phyloP scores from a whole-genome alignment of 192 early-diverging fungal species.

The Radiomyces spectabilis region DNA sequence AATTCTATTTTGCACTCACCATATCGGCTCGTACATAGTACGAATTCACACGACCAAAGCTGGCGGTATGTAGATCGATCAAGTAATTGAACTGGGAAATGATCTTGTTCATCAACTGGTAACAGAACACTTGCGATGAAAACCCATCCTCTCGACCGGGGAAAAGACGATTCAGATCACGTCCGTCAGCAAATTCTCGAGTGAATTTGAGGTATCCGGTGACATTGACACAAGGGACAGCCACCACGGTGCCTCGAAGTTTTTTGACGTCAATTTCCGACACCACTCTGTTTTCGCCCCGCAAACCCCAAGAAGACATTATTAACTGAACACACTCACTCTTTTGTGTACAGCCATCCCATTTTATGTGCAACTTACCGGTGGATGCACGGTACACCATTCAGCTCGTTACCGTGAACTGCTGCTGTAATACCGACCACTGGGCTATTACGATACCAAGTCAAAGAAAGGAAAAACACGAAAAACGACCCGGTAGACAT shows the following conservation, averaged over 20 bases:
- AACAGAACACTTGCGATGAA: slow-evolving; percentile 75
- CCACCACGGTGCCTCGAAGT: slow-evolving; percentile 79
- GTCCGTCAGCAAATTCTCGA: slow-evolving; percentile 81
- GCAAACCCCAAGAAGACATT: background rate
- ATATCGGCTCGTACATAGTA: slow-evolving; percentile 86
- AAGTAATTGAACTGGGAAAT: slow-evolving; percentile 75
- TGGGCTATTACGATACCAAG: slow-evolving; percentile 5
- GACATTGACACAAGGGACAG: slow-evolving; percentile 83
- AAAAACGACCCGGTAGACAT: background rate
- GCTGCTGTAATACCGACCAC: slow-evolving; percentile 61
- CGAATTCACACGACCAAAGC: slow-evolving; percentile 77
- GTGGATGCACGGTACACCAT: slow-evolving; percentile 88
- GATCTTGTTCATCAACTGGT: slow-evolving; percentile 75
- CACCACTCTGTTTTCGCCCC: slow-evolving; percentile 38
- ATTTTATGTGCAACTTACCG: slow-evolving; percentile 27
- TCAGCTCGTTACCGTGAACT: slow-evolving; percentile 88
- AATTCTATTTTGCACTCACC: slow-evolving; percentile 10
- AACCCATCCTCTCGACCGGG: slow-evolving; percentile 70
- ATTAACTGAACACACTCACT: too few relatives aligned
- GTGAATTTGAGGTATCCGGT: slow-evolving; percentile 73
- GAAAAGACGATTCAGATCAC: slow-evolving; percentile 81
- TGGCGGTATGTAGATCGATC: slow-evolving; percentile 86
- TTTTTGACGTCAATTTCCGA: slow-evolving; percentile 64
- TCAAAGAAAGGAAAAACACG: background rate
- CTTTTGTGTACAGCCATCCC: too few relatives aligned